phyloP scores from a whole-genome alignment of 805 yeast genomes.

The Candida ulmi region DNA sequence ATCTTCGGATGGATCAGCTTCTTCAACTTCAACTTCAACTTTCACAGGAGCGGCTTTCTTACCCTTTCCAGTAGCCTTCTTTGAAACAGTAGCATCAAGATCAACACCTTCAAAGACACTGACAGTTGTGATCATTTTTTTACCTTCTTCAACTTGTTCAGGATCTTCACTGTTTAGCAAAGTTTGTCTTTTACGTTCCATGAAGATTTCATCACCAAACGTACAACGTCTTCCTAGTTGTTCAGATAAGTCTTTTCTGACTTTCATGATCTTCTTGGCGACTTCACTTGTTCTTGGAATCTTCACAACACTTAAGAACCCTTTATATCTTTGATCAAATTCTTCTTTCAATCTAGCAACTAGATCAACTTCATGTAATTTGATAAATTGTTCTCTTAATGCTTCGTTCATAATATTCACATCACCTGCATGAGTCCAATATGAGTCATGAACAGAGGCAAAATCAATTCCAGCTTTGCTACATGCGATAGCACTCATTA shows the following conservation, averaged over 20 bases:
- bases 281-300: constrained; percentile 48
- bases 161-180: constrained; percentile 50
- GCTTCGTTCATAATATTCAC: constrained; percentile 63
- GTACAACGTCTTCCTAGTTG: constrained; percentile 49
- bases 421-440: constrained; percentile 95
- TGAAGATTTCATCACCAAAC: constrained; percentile 63
- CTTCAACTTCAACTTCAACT: constrained; percentile 2
- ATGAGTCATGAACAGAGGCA: constrained; percentile 96
- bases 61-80: constrained; percentile 5
- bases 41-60: constrained; percentile 13
- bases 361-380: constrained; percentile 68
- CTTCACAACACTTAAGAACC: constrained; percentile 55
- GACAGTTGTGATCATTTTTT: constrained; percentile 62
- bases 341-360: constrained; percentile 68
- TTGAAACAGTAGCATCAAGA: constrained; percentile 7
- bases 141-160: constrained; percentile 41
- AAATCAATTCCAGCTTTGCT: constrained; percentile 59
- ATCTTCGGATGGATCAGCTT: constrained; percentile 16
- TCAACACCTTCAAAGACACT: constrained; percentile 37
- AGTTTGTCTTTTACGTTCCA: constrained; percentile 61
- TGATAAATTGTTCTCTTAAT: constrained; percentile 74
- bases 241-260: constrained; percentile 43
- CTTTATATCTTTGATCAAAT: constrained; percentile 73
- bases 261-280: constrained; percentile 42
- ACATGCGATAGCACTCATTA: constrained; percentile 79